Evolutionary conservation across 495 filamentous ascomycete genomes (phyloP).

Genomic region (Evernia prunastri): DNA sequence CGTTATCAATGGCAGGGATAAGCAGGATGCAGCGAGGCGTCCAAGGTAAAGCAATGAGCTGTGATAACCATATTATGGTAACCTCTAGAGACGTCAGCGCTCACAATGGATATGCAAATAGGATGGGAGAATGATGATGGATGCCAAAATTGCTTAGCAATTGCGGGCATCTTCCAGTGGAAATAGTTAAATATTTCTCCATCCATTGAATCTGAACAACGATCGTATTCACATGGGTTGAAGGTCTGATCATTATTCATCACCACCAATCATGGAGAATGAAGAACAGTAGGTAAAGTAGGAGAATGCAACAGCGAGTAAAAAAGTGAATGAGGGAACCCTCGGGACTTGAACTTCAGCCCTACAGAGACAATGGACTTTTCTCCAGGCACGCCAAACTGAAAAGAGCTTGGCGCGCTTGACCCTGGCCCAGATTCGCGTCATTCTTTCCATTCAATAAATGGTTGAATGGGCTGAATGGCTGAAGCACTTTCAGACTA

Average conservation of each 20-base stretch:
- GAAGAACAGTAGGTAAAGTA: neutral
- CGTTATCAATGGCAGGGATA: neutral
- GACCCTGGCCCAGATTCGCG: neutral
- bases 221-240: neutral
- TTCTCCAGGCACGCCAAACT: neutral
- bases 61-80: neutral
- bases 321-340: neutral
- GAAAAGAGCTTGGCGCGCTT: conserved; percentile 10
- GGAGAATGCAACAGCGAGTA: neutral
- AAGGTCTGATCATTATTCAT: neutral
- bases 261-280: neutral
- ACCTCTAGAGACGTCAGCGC: neutral
- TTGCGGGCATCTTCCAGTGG: neutral
- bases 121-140: neutral
- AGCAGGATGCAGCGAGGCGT: neutral
- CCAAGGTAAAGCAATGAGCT: neutral
- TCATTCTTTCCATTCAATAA: too few species aligned
- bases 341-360: neutral
- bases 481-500: neutral
- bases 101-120: neutral
- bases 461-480: too few species aligned
- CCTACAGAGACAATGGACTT: neutral
- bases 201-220: neutral
- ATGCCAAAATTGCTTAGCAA: neutral
- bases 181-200: neutral